These are phyloP conservation scores for Phytophthora pisi DNA, from an alignment of 352 stramenopile genomes.

Conservation along the genomic window DNA sequence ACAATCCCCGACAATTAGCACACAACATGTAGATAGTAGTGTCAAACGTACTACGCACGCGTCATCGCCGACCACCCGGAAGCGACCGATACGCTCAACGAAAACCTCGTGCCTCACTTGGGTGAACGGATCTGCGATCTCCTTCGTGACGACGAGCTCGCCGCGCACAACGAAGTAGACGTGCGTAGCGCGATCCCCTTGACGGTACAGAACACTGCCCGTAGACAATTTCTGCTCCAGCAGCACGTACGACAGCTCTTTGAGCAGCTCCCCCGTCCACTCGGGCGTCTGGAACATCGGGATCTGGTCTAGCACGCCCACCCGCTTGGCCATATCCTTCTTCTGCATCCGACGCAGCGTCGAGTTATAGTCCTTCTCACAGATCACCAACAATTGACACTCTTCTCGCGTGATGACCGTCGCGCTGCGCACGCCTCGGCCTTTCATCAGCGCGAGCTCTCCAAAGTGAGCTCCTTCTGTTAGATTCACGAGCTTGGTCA, in stretches of 20 bases:
- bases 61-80: constrained; percentile 70
- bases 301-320: constrained; percentile 67
- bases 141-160: constrained; percentile 61
- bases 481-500: constrained; percentile 76
- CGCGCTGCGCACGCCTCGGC: constrained; percentile 66
- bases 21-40: not conserved
- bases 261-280: constrained; percentile 72
- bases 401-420: constrained; percentile 69
- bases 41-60: constrained; percentile 47
- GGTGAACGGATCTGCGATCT: constrained; percentile 48
- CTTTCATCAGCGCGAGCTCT: constrained; percentile 80
- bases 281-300: constrained; percentile 76
- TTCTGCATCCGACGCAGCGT: constrained; percentile 75
- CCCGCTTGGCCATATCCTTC: constrained; percentile 63
- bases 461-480: constrained; percentile 73
- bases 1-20: not conserved
- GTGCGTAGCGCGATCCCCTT: constrained; percentile 67
- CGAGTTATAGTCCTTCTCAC: constrained; percentile 76
- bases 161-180: constrained; percentile 79
- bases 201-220: constrained; percentile 50
- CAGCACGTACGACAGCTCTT: constrained; percentile 78
- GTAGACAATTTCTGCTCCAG: constrained; percentile 62
- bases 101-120: constrained; percentile 44
- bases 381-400: constrained; percentile 73
- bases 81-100: constrained; percentile 65